Evolutionary conservation across 805 yeast genomes (phyloP).

Genomic region (Lachancea lanzarotensis): DNA sequence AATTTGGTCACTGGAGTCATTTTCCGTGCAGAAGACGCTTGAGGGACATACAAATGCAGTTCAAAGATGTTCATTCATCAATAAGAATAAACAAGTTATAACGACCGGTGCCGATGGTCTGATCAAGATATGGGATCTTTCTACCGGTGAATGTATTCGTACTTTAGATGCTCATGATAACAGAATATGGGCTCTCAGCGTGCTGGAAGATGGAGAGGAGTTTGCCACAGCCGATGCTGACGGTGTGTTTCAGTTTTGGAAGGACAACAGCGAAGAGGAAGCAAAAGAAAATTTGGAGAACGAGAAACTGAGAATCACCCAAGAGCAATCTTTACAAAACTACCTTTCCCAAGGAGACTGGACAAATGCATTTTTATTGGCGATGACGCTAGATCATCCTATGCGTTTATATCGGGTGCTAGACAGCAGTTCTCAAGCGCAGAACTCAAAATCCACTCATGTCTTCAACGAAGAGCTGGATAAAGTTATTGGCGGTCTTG

Average conservation of each 20-base stretch:
- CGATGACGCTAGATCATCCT: conserved; percentile 84
- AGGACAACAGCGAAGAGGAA: conserved; percentile 75
- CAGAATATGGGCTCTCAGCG: conserved; percentile 86
- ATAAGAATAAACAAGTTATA: conserved; percentile 59
- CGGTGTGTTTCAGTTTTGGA: conserved; percentile 85
- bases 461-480: conserved; percentile 50
- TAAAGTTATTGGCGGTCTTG: conserved; percentile 49
- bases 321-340: conserved; percentile 82
- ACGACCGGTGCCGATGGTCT: conserved; percentile 91
- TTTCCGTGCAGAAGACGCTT: conserved; percentile 68
- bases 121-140: conserved; percentile 81
- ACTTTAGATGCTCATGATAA: conserved; percentile 92
- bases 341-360: conserved; percentile 67
- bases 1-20: conserved; percentile 81
- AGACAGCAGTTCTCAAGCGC: conserved; percentile 36
- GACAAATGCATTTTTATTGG: conserved; percentile 82
- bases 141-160: conserved; percentile 68
- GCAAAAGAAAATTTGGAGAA: conserved; percentile 44
- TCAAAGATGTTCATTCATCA: conserved; percentile 68
- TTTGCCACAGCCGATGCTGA: conserved; percentile 91
- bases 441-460: conserved; percentile 36
- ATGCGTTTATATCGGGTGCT: conserved; percentile 78
- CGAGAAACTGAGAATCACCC: conserved; percentile 58
- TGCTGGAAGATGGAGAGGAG: conserved; percentile 56
- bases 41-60: conserved; percentile 95